These are phyloP conservation scores for Petrea volubilis DNA, from an alignment of 257 asterid species.

Conservation along the genomic window DNA sequence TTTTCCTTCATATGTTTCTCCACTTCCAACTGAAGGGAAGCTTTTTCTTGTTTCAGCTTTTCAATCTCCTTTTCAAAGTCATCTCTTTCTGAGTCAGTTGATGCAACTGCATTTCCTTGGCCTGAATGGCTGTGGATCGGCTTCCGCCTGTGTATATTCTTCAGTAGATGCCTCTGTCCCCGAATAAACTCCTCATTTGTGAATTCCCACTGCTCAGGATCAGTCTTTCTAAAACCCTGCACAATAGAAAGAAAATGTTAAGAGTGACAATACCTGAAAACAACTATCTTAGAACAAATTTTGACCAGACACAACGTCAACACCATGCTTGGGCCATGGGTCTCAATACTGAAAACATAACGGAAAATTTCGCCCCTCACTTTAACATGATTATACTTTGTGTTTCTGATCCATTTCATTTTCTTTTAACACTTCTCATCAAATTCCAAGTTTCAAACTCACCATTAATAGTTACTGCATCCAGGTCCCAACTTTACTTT, in stretches of 20 bases:
- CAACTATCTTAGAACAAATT: neutral
- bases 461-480: too few relatives aligned
- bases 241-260: neutral
- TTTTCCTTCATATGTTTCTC: constrained; percentile 54
- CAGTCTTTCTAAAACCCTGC: constrained; percentile 84
- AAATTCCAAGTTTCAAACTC: too few relatives aligned
- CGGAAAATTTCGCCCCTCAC: constrained; percentile 9
- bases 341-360: neutral
- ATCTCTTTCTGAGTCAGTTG: constrained; percentile 59
- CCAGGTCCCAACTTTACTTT: too few relatives aligned
- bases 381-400: too few relatives aligned
- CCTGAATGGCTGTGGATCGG: constrained; percentile 89
- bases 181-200: constrained; percentile 81
- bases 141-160: constrained; percentile 75
- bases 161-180: constrained; percentile 66
- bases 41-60: constrained; percentile 55
- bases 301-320: neutral
- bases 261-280: neutral
- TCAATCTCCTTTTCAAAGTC: constrained; percentile 67
- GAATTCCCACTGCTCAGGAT: constrained; percentile 97
- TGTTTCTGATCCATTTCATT: too few relatives aligned
- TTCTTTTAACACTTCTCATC: too few relatives aligned
- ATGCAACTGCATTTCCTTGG: constrained; percentile 43
- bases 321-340: neutral
- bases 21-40: constrained; percentile 55